phyloP scores from a whole-genome alignment of 371 early-diverging fungal species.

The Entomophthora muscae region DNA sequence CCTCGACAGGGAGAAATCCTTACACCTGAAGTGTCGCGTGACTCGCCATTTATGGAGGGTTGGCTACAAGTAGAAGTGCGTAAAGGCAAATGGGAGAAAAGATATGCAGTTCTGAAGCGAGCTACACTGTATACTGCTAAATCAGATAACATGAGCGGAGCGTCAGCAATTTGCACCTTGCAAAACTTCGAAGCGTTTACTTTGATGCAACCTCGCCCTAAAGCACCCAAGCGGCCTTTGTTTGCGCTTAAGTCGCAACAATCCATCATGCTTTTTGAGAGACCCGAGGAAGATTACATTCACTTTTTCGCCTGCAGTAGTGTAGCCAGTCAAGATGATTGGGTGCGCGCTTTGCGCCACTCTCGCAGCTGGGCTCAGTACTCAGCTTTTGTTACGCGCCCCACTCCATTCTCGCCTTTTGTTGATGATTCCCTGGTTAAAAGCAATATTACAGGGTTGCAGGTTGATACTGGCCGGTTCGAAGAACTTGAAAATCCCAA shows the following conservation, averaged over 20 bases:
- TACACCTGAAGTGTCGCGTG: background rate
- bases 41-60: constrained; percentile 16
- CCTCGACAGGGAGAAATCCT: background rate
- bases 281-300: constrained; percentile 62
- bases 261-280: constrained; percentile 53
- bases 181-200: constrained; percentile 67
- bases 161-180: constrained; percentile 32
- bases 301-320: constrained; percentile 58
- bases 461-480: constrained; percentile 7
- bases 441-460: background rate
- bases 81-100: constrained; percentile 44
- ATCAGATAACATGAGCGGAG: background rate
- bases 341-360: constrained; percentile 31
- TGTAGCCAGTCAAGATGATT: constrained; percentile 52
- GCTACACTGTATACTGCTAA: constrained; percentile 32
- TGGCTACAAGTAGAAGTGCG: constrained; percentile 36
- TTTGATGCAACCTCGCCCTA: constrained; percentile 29
- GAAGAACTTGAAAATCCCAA: background rate
- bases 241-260: constrained; percentile 74
- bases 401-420: background rate
- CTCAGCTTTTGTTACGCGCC: background rate
- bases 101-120: constrained; percentile 31
- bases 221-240: constrained; percentile 57
- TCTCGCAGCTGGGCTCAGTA: background rate
- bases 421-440: background rate